Base-by-base conservation (phyloP, 306 rosid species). In the Pyrus communis region DNA sequence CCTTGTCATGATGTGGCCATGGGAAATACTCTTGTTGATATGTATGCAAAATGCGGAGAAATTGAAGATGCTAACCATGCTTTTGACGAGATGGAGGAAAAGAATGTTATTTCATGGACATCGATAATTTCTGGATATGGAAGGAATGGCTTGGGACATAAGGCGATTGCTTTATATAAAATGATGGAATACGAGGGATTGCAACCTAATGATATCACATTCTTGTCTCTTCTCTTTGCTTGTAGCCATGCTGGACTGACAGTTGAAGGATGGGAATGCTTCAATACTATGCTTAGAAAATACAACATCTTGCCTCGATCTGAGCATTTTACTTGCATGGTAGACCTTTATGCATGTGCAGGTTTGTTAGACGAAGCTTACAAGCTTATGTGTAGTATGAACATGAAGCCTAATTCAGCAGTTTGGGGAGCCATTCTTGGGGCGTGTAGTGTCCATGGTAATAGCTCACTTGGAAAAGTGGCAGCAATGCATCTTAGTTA, bases 231-330 rank as follows among this genome's bases (percentile, higher is more conserved):
- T 70, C 83, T 83, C 25, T 83, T 75, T 70, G 86, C 83, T 70
- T 83, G 83, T 57, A 83, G 83, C 75, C 86, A 83, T 75, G 66
- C 28, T 31, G 86, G 86, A 70, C 65, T 83, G 78, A 83, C 83
- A 11, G 15, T 5, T 9, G 86, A 83, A 75, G 86, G 83, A 23
- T 75, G 80, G 74, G 77, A 83, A 27, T 79, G 78, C 77, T 83
- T 83, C 71, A 57, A 58, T 33, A 38, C 23, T 46, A 83, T 83
- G 86, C 22, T 71, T 6, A 35, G n/a, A 30, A 75, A 79, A 46
- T 58, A 83, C 67, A 60, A 71, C 30, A 79, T 83, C 65, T 25
- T 60, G 30, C 86, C 83, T 33, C 70, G 55, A 45, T 75, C 74
- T 22, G 83, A 75, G 76, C 86, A 79, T 71, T n/a, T 83, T 27